Evolutionary conservation across 805 yeast genomes (phyloP).

Genomic region (Cyberlindnera mycetangii): DNA sequence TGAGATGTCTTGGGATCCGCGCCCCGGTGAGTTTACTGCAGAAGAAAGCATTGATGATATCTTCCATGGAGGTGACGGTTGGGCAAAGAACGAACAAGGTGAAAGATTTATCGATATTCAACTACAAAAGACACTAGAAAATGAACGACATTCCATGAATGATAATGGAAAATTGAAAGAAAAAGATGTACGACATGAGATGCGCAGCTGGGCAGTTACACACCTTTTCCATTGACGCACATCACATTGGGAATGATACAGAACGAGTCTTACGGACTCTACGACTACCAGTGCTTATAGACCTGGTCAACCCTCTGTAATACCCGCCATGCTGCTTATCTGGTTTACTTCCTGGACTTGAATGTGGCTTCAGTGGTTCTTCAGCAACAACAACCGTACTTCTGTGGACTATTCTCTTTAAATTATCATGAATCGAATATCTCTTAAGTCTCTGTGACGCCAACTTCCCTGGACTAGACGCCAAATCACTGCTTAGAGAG

Average conservation of each 20-base stretch:
- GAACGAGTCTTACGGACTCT: neutral
- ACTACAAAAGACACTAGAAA: slow-evolving; percentile 2
- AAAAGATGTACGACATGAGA: slow-evolving; percentile 31
- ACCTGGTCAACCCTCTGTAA: neutral
- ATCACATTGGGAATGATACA: slow-evolving; percentile 5
- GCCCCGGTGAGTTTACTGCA: slow-evolving; percentile 60
- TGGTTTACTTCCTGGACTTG: neutral
- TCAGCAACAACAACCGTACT: neutral
- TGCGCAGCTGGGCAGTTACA: slow-evolving; percentile 40
- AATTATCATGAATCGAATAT: slow-evolving; percentile 5
- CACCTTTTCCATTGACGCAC: slow-evolving; percentile 6
- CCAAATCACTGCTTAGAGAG: neutral
- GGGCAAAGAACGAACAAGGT: slow-evolving; percentile 51
- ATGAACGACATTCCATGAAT: neutral
- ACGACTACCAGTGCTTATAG: neutral
- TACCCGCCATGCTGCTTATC: no score
- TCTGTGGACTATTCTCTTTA: slow-evolving; percentile 7
- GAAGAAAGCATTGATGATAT: slow-evolving; percentile 73
- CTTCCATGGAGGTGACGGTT: slow-evolving; percentile 67
- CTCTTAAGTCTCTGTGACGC: neutral
- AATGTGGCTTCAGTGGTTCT: neutral
- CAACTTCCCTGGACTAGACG: neutral
- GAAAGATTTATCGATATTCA: slow-evolving; percentile 37
- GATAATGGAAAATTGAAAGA: slow-evolving; percentile 22
- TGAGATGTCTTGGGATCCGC: slow-evolving; percentile 59